Conservation (phyloP, 2,329 filamentous ascomycete genomes). For the Beauveria caledonica region DNA sequence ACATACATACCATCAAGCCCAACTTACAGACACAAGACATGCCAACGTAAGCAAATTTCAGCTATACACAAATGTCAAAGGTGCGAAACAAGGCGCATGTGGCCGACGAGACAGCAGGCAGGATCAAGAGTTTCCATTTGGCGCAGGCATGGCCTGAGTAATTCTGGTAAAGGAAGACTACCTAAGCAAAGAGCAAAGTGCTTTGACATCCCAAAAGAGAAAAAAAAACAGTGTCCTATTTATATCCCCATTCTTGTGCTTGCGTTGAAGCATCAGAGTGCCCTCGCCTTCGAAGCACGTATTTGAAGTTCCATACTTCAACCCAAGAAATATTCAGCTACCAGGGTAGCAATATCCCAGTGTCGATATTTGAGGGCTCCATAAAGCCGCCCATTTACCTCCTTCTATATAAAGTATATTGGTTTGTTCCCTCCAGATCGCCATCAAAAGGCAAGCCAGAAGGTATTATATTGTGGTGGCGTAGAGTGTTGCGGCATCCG, state of each 20-base stretch:
- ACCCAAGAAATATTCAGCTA: neutral
- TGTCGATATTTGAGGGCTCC: neutral
- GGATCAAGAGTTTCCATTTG: slow-evolving; percentile 8
- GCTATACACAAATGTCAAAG: no score
- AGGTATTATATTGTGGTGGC: slow-evolving; percentile 4
- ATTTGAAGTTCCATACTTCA: neutral
- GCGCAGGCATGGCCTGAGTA: neutral
- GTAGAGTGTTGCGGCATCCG: slow-evolving; percentile 1
- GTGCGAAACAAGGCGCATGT: no score
- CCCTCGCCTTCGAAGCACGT: neutral
- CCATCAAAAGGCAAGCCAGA: neutral
- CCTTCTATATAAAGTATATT: slow-evolving; percentile 6
- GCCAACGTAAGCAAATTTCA: no score
- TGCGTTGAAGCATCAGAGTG: neutral
- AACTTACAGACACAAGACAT: no score
- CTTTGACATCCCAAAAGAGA: slow-evolving; percentile 2
- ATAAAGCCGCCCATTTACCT: neutral
- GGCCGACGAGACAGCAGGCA: neutral
- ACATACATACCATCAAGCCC: neutral
- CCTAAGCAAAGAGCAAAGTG: slow-evolving; percentile 4
- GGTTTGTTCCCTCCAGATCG: neutral
- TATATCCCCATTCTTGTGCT: slow-evolving; percentile 3
- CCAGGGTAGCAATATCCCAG: neutral
- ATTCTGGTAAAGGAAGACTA: slow-evolving; percentile 3
- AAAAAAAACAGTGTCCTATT: slow-evolving; percentile 12